These are phyloP conservation scores for Colletotrichum coccodes DNA, from an alignment of 2,329 filamentous ascomycete genomes.

Conservation along the genomic window DNA sequence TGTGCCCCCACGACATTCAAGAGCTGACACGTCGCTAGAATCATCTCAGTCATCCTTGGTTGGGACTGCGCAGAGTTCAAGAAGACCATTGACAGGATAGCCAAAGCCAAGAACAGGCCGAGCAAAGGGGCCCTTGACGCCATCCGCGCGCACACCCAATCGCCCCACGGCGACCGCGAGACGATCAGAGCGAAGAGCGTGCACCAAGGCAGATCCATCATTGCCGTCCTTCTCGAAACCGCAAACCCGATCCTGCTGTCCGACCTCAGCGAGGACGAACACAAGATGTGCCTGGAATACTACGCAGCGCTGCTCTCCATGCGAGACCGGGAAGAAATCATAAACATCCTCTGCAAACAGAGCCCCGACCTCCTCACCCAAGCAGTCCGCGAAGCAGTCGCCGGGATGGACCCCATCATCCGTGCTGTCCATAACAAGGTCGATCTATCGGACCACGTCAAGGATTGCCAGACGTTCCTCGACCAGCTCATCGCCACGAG, in stretches of 20 bases:
- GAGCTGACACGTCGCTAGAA: constrained; percentile 53
- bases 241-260: constrained; percentile 56
- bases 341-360: constrained; percentile 72
- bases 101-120: constrained; percentile 67
- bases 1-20: constrained; percentile 16
- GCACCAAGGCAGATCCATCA: constrained; percentile 65
- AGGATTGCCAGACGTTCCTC: constrained; percentile 74
- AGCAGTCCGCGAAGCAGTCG: constrained; percentile 70
- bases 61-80: constrained; percentile 80
- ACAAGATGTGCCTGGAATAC: constrained; percentile 74
- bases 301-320: constrained; percentile 76
- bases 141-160: constrained; percentile 67
- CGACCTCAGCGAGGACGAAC: constrained; percentile 67
- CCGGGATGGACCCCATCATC: constrained; percentile 80
- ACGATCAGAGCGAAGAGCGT: constrained; percentile 66
- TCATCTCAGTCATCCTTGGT: constrained; percentile 76
- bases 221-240: constrained; percentile 71
- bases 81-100: constrained; percentile 71
- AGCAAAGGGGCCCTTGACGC: constrained; percentile 69
- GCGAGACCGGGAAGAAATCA: constrained; percentile 78
- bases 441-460: constrained; percentile 76
- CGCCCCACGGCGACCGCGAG: constrained; percentile 66
- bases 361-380: constrained; percentile 80
- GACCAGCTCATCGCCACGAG: constrained; percentile 74
- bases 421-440: constrained; percentile 76